Evolutionary conservation across 2,329 filamentous ascomycete species (phyloP).

Genomic region (Nectriaceae sp.): DNA sequence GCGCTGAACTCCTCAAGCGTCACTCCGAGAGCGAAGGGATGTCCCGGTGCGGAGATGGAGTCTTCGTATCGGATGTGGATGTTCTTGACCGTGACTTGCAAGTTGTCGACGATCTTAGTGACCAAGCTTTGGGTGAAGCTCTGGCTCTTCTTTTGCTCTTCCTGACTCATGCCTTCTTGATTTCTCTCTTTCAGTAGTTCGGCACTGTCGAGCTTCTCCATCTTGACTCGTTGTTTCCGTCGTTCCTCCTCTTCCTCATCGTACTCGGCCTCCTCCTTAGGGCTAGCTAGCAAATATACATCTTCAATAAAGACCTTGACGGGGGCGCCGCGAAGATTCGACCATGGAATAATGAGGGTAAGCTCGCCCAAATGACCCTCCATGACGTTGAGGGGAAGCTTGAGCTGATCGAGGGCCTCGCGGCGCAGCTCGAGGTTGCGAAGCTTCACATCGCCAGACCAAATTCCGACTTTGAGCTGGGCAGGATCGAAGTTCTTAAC

Average conservation of each 20-base stretch:
- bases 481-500: slow-evolving; percentile 99
- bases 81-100: slow-evolving; percentile 97
- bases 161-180: slow-evolving; percentile 87
- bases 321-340: slow-evolving; percentile 90
- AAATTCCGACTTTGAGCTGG: slow-evolving; percentile 98
- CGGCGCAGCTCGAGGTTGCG: slow-evolving; percentile 88
- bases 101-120: slow-evolving; percentile 96
- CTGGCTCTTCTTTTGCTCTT: slow-evolving; percentile 97
- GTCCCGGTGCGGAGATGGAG: slow-evolving; percentile 89
- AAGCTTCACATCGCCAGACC: slow-evolving; percentile 97
- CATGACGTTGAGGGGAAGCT: slow-evolving; percentile 92
- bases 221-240: slow-evolving; percentile 88
- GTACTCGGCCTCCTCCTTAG: slow-evolving; percentile 92
- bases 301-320: slow-evolving; percentile 96
- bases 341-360: slow-evolving; percentile 94
- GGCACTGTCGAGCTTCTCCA: slow-evolving; percentile 97
- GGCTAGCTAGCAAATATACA: slow-evolving; percentile 92
- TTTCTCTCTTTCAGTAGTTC: slow-evolving; percentile 92
- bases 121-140: slow-evolving; percentile 95
- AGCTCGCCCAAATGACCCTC: slow-evolving; percentile 92
- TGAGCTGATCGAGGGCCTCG: slow-evolving; percentile 96
- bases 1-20: slow-evolving; percentile 97
- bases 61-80: slow-evolving; percentile 99
- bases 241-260: slow-evolving; percentile 90
- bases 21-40: slow-evolving; percentile 90